Evolutionary conservation across 805 yeast species (phyloP).

Genomic region (Candida ulmi): DNA sequence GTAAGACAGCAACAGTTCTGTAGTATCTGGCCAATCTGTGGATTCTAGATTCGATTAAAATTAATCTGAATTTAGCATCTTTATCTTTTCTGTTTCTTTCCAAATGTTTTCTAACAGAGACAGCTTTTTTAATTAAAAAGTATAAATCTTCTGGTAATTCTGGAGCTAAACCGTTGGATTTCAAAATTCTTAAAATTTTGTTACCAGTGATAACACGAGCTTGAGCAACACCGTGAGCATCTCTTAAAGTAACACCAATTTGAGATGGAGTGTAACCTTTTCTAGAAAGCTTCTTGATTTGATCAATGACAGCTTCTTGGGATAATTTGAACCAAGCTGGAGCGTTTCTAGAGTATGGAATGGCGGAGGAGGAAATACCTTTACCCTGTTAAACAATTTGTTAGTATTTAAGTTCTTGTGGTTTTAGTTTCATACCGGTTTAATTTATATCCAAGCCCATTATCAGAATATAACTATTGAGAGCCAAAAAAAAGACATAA

Average conservation of each 20-base stretch:
- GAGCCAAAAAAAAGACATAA: too few species aligned
- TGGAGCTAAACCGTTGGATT: constrained; percentile 99
- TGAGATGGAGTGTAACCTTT: constrained; percentile 99
- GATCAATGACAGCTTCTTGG: constrained; percentile 94
- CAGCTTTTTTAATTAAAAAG: constrained; percentile 99
- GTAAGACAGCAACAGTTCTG: constrained; percentile 98
- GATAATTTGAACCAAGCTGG: constrained; percentile 99
- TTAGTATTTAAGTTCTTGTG: constrained; percentile 42
- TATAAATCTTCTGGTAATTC: constrained; percentile 99
- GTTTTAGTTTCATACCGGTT: too few species aligned
- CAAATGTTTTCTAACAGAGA: constrained; percentile 98
- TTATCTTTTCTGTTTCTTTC: constrained; percentile 99
- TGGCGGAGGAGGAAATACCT: constrained; percentile 98
- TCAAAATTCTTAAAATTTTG: constrained; percentile 98
- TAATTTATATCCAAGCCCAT: too few species aligned
- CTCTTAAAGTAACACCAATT: constrained; percentile 99
- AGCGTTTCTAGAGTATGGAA: constrained; percentile 98
- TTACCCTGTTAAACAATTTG: constrained; percentile 73
- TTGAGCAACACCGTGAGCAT: constrained; percentile 99
- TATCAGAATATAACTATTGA: too few species aligned
- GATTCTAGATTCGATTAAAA: constrained; percentile 99
- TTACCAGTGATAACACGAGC: constrained; percentile 96
- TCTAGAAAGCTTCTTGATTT: constrained; percentile 98
- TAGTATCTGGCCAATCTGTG: constrained; percentile 99
- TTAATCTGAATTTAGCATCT: constrained; percentile 99